These are phyloP conservation scores for Alternaria ventricosa DNA, from an alignment of 2,329 filamentous ascomycete species.

Conservation along the genomic window DNA sequence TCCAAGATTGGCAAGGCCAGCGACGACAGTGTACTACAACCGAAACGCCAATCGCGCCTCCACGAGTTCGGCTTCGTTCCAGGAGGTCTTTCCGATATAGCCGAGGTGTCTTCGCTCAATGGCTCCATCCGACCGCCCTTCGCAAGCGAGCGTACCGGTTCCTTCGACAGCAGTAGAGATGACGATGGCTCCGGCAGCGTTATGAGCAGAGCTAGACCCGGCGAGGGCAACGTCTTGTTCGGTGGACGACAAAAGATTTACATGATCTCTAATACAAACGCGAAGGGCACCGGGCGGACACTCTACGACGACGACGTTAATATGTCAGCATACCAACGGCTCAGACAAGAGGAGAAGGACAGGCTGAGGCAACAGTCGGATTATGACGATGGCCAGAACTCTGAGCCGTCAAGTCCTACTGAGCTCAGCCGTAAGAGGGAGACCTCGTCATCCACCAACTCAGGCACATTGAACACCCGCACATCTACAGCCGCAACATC, in stretches of 20 bases:
- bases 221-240: conserved; percentile 91
- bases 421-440: conserved; percentile 78
- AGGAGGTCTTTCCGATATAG: conserved; percentile 77
- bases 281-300: conserved; percentile 60
- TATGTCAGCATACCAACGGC: conserved; percentile 81
- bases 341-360: conserved; percentile 65
- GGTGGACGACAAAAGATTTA: conserved; percentile 96
- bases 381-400: conserved; percentile 48
- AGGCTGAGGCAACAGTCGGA: conserved; percentile 28
- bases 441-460: conserved; percentile 83
- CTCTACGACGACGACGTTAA: conserved; percentile 89
- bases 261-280: conserved; percentile 69
- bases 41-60: conserved; percentile 79
- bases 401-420: conserved; percentile 56
- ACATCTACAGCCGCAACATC: conserved; percentile 90
- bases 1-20: conserved; percentile 92
- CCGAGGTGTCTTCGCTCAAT: conserved; percentile 81
- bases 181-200: conserved; percentile 78
- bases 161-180: conserved; percentile 66
- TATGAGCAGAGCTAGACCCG: conserved; percentile 83
- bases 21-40: conserved; percentile 89
- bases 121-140: conserved; percentile 63
- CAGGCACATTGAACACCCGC: conserved; percentile 68
- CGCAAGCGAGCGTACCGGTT: conserved; percentile 66
- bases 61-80: conserved; percentile 71